Conservation (phyloP, 1,284 basidiomycete species). For the Chondrostereum purpureum region DNA sequence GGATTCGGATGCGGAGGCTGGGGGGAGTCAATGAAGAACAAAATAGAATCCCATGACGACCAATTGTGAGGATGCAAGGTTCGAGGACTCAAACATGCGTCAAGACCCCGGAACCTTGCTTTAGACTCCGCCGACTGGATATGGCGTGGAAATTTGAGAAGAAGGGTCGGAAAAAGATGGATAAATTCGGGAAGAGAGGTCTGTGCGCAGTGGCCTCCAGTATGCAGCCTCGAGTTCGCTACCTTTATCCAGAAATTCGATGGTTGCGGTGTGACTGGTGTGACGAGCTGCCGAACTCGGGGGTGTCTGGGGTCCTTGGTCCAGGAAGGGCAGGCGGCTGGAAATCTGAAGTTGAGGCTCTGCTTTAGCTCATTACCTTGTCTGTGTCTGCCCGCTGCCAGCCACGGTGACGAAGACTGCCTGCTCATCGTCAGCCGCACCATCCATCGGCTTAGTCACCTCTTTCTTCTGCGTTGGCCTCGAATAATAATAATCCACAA, state of each 20-base stretch:
- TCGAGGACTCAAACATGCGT: slow-evolving; percentile 6
- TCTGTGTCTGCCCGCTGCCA: neutral
- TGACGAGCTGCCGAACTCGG: neutral
- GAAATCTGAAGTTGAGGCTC: neutral
- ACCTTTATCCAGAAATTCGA: too few species aligned
- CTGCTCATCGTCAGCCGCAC: neutral
- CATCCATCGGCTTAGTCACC: neutral
- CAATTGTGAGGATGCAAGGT: too few species aligned
- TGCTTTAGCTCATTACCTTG: neutral
- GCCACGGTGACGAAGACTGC: neutral
- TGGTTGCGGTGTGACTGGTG: too few species aligned
- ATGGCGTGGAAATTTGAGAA: slow-evolving; percentile 4
- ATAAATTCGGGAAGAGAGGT: neutral
- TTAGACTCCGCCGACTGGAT: slow-evolving; percentile 5
- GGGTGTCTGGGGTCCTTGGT: neutral
- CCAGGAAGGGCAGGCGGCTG: neutral
- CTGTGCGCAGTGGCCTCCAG: too few species aligned
- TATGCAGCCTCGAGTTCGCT: too few species aligned
- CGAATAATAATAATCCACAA: neutral
- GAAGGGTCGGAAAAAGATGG: neutral
- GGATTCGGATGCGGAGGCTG: too few species aligned
- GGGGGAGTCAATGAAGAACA: too few species aligned
- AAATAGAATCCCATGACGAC: too few species aligned
- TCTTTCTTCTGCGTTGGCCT: neutral
- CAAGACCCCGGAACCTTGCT: slow-evolving; percentile 3